Conservation (phyloP, 148 eudicot species). For the Camellia lanceoleosa region DNA sequence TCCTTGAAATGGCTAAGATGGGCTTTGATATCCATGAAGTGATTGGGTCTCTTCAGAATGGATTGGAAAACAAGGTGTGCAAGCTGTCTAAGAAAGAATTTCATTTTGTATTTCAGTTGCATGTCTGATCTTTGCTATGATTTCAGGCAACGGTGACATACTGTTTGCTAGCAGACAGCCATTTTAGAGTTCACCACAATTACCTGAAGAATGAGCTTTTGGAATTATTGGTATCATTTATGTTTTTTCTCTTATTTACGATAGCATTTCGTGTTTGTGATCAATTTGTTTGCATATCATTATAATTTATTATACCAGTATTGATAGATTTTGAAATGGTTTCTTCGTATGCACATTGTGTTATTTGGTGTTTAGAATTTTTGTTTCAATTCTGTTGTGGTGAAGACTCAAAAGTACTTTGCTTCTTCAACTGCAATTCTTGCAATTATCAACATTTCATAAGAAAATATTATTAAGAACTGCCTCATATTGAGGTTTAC, state of each 20-base stretch:
- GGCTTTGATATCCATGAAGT: slow-evolving; percentile 25
- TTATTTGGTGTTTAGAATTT: background rate
- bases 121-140: slow-evolving; percentile 1
- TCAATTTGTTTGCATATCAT: background rate
- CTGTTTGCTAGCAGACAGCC: slow-evolving; percentile 17
- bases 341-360: background rate
- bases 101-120: background rate
- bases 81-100: background rate
- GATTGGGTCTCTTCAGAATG: slow-evolving; percentile 19
- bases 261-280: background rate
- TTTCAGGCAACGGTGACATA: slow-evolving; percentile 28
- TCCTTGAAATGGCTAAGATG: slow-evolving; percentile 18
- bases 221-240: slow-evolving; percentile 9
- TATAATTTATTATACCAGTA: too few relatives aligned
- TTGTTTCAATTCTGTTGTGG: background rate
- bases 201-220: background rate
- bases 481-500: background rate
- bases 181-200: slow-evolving; percentile 3
- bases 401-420: background rate
- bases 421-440: background rate
- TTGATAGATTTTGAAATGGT: background rate
- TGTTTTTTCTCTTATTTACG: background rate
- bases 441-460: background rate
- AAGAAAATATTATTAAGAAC: background rate
- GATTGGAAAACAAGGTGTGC: slow-evolving; percentile 24